Evolutionary conservation across 1,284 basidiomycete species (phyloP).

Genomic region (Albatrellus sp.): DNA sequence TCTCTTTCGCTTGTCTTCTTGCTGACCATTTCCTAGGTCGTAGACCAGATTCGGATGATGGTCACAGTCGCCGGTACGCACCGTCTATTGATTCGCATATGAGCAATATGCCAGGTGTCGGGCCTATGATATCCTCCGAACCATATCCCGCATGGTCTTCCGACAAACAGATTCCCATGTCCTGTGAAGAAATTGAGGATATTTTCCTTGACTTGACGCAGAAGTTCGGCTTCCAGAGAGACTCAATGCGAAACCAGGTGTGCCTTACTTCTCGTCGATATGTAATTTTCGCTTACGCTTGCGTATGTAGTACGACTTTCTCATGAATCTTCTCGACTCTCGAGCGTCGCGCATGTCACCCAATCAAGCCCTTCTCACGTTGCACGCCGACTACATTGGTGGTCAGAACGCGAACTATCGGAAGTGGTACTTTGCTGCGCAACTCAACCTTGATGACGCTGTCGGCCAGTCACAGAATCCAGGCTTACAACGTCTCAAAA

Average conservation of each 20-base stretch:
- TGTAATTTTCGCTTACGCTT: not conserved
- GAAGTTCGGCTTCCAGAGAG: slow-evolving; percentile 98
- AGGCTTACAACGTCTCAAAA: slow-evolving; percentile 80
- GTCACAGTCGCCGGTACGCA: slow-evolving; percentile 19
- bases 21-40: not conserved
- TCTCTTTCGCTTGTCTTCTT: not conserved
- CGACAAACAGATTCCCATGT: slow-evolving; percentile 91
- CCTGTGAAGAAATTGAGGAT: slow-evolving; percentile 98
- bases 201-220: slow-evolving; percentile 97
- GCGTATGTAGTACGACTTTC: slow-evolving; percentile 75
- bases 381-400: slow-evolving; percentile 98
- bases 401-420: slow-evolving; percentile 95
- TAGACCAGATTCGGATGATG: slow-evolving; percentile 30
- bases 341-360: slow-evolving; percentile 98
- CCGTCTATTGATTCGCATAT: slow-evolving; percentile 27
- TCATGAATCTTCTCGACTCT: slow-evolving; percentile 96
- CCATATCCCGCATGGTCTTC: slow-evolving; percentile 93
- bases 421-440: slow-evolving; percentile 99
- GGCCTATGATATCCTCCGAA: slow-evolving; percentile 43
- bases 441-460: slow-evolving; percentile 97
- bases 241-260: slow-evolving; percentile 86
- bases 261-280: slow-evolving; percentile 14
- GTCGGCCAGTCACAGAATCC: slow-evolving; percentile 94
- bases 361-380: slow-evolving; percentile 87
- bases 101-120: slow-evolving; percentile 27